Conservation (phyloP, 1,284 basidiomycete genomes). For the Retiboletus flavoniger region DNA sequence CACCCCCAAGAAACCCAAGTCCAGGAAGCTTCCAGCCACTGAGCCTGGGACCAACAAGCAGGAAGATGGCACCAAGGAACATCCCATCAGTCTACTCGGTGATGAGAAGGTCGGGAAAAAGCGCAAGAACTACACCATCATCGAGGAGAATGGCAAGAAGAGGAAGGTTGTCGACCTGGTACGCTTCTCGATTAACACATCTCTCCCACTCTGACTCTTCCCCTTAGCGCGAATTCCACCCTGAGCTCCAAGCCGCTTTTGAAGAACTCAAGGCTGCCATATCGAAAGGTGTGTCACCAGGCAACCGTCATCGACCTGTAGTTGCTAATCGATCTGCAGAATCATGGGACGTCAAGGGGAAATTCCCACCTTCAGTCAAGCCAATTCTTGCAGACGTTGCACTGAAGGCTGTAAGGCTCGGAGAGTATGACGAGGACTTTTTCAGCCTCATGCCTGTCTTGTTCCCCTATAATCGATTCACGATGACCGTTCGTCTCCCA, state of each 20-base stretch:
- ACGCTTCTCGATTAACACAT: constrained; percentile 19
- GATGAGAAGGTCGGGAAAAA: constrained; percentile 44
- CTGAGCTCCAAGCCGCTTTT: constrained; percentile 63
- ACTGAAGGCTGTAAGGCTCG: constrained; percentile 75
- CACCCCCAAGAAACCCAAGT: constrained; percentile 66
- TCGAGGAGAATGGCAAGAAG: constrained; percentile 61
- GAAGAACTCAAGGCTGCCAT: constrained; percentile 63
- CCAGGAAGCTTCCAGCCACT: constrained; percentile 44
- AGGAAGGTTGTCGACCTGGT: constrained; percentile 67
- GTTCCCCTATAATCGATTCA: constrained; percentile 93
- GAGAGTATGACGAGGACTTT: constrained; percentile 90
- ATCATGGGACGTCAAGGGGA: constrained; percentile 75
- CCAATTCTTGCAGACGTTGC: constrained; percentile 72
- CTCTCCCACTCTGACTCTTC: neutral
- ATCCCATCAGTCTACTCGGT: constrained; percentile 46
- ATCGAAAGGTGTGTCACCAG: constrained; percentile 44
- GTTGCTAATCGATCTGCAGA: constrained; percentile 37
- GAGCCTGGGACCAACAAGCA: constrained; percentile 23
- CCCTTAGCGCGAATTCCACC: constrained; percentile 57
- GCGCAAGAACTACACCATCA: constrained; percentile 49
- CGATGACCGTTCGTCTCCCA: constrained; percentile 62
- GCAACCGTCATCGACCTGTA: neutral
- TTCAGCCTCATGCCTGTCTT: constrained; percentile 84
- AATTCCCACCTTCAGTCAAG: constrained; percentile 84
- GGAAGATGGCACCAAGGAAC: constrained; percentile 50